These are phyloP conservation scores for Pyracantha coccinea DNA, from an alignment of 331 rosid species.

Conservation along the genomic window DNA sequence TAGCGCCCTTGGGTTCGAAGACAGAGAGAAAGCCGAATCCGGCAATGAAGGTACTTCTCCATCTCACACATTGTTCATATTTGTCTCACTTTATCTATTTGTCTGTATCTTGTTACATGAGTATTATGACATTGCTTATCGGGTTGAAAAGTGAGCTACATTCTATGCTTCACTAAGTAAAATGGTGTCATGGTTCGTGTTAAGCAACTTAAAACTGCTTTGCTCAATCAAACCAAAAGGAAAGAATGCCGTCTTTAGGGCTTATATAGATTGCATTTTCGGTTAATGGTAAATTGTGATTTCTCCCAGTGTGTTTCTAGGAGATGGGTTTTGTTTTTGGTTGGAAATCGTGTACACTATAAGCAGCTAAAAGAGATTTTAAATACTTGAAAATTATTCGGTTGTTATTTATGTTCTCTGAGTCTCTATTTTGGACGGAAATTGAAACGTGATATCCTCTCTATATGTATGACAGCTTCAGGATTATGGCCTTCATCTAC, in stretches of 20 bases:
- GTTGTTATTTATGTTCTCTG: neutral
- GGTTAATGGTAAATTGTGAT: neutral
- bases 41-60: conserved; percentile 65
- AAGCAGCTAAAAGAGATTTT: too few species aligned
- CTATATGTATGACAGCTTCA: conserved; percentile 40
- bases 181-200: neutral
- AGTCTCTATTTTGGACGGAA: neutral
- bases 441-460: conserved; percentile 7
- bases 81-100: neutral
- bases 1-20: conserved; percentile 86
- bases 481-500: conserved; percentile 62
- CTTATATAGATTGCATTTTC: neutral
- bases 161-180: neutral
- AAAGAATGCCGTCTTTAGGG: neutral
- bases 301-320: neutral
- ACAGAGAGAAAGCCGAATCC: conserved; percentile 54
- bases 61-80: conserved; percentile 6
- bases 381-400: neutral
- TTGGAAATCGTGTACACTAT: too few species aligned
- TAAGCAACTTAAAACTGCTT: neutral
- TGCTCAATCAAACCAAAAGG: neutral
- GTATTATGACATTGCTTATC: neutral
- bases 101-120: neutral
- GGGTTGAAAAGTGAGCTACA: neutral
- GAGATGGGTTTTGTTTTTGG: too few species aligned